Evolutionary conservation across 1,139 yeast genomes (phyloP).

Genomic region (Hemisphaericaspora xylofermentans): DNA sequence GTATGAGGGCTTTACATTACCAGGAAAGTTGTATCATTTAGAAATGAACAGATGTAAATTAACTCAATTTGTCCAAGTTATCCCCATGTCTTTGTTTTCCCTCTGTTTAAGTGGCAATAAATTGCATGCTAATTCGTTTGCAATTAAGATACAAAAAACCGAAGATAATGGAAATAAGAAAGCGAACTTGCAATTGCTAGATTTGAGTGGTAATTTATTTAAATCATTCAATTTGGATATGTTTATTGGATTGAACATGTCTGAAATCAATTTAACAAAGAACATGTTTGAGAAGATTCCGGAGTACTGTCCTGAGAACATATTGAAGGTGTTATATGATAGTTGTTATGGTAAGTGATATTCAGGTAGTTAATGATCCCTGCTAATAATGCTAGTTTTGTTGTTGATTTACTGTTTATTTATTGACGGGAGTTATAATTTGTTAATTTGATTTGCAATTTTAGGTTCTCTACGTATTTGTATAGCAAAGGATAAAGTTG

Average conservation of each 20-base stretch:
- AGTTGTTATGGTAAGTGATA: background rate
- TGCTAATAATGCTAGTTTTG: background rate
- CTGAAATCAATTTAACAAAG: slow-evolving; percentile 14
- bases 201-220: slow-evolving; percentile 14
- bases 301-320: slow-evolving; percentile 10
- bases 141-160: slow-evolving; percentile 6
- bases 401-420: background rate
- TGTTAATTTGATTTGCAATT: too few species aligned
- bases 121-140: slow-evolving; percentile 9
- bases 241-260: slow-evolving; percentile 9
- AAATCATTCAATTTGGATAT: slow-evolving; percentile 12
- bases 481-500: too few species aligned
- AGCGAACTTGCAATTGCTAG: slow-evolving; percentile 12
- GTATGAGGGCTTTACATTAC: slow-evolving; percentile 7
- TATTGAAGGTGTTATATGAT: slow-evolving; percentile 5
- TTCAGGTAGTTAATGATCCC: background rate
- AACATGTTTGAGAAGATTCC: slow-evolving; percentile 20
- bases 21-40: slow-evolving; percentile 12
- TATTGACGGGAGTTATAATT: background rate
- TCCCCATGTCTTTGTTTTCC: slow-evolving; percentile 8
- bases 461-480: too few species aligned
- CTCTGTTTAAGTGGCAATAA: slow-evolving; percentile 12
- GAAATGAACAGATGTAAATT: slow-evolving; percentile 14
- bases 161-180: background rate
- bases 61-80: slow-evolving; percentile 6